These are phyloP conservation scores for Saturnispora besseyi DNA, from an alignment of 805 yeast species.

Conservation along the genomic window DNA sequence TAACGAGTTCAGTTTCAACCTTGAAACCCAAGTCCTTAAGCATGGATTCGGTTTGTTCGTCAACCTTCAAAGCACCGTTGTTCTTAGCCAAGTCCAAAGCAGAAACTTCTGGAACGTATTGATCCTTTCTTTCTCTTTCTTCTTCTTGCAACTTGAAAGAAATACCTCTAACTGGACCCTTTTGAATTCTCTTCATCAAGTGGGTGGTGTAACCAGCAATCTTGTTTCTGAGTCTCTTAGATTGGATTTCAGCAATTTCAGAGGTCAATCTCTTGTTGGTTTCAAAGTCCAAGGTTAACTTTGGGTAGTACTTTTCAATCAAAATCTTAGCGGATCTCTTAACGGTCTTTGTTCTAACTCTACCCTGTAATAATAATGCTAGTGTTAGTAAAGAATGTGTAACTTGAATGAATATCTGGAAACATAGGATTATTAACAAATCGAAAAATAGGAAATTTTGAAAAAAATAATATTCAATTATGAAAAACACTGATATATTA, in stretches of 20 bases:
- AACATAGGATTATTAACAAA: no score
- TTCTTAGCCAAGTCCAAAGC: conserved; percentile 97
- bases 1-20: conserved; percentile 76
- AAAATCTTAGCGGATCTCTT: conserved; percentile 99
- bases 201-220: conserved; percentile 99
- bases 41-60: conserved; percentile 91
- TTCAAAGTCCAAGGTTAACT: conserved; percentile 98
- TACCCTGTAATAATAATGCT: conserved; percentile 59
- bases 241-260: conserved; percentile 97
- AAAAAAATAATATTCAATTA: no score
- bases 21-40: conserved; percentile 90
- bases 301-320: conserved; percentile 99
- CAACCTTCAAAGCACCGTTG: conserved; percentile 94
- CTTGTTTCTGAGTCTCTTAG: conserved; percentile 99
- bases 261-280: conserved; percentile 99
- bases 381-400: conserved; percentile 4
- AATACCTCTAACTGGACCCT: conserved; percentile 99
- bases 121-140: conserved; percentile 99
- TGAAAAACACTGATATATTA: no score
- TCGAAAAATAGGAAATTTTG: no score
- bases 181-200: conserved; percentile 99
- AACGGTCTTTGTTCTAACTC: conserved; percentile 99
- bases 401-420: no score
- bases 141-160: conserved; percentile 99
- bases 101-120: conserved; percentile 99